Evolutionary conservation across 164 flowering plant genomes (phyloP).

Genomic region (Chloranthus sessilifolius): DNA sequence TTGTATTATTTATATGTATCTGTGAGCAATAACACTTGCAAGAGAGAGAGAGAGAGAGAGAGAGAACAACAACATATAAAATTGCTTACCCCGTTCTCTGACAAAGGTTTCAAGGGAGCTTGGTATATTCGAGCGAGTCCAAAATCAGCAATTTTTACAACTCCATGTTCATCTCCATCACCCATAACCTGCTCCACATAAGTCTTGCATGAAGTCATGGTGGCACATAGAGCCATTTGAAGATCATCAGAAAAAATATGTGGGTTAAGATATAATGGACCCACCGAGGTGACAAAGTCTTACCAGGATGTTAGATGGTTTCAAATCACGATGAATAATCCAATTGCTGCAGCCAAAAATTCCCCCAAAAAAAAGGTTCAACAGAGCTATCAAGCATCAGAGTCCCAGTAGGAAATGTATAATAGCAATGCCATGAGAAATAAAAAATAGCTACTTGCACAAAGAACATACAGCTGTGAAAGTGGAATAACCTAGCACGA

Average conservation of each 20-base stretch:
- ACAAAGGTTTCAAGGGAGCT: conserved; percentile 83
- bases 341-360: conserved; percentile 65
- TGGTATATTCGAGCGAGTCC: conserved; percentile 97
- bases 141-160: conserved; percentile 99
- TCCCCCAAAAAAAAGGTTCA: neutral
- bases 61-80: conserved; percentile 1
- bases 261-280: neutral
- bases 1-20: no score
- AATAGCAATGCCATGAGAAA: neutral
- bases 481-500: neutral
- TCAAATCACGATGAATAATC: conserved; percentile 96
- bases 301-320: conserved; percentile 97
- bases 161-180: conserved; percentile 96
- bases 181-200: conserved; percentile 73
- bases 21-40: no score
- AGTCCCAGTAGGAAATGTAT: neutral
- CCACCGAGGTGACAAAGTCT: conserved; percentile 7
- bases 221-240: neutral
- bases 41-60: no score
- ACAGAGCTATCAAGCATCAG: neutral
- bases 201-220: neutral
- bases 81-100: conserved; percentile 80
- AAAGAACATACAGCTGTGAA: neutral
- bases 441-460: neutral
- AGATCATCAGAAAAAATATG: neutral